phyloP scores from a whole-genome alignment of 371 early-diverging fungal genomes.

The Catenaria anguillulae region DNA sequence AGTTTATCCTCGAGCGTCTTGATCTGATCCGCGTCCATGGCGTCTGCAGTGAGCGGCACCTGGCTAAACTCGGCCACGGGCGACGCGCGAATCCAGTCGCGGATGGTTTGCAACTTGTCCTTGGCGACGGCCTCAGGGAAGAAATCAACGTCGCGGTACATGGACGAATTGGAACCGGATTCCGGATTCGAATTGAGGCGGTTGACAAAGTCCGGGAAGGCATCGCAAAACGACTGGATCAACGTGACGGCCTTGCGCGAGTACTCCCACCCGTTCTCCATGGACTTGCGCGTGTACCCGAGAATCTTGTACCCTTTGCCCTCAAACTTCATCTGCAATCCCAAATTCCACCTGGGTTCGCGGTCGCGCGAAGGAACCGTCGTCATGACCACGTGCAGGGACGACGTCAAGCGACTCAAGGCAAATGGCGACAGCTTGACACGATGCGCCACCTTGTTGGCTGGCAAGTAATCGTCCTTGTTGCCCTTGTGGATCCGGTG shows the following conservation, averaged over 20 bases:
- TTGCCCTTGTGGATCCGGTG: no score
- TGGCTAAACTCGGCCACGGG: constrained; percentile 45
- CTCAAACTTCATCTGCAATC: constrained; percentile 81
- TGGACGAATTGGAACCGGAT: constrained; percentile 15
- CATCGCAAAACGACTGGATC: constrained; percentile 48
- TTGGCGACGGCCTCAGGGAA: constrained; percentile 28
- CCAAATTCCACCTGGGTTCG: constrained; percentile 52
- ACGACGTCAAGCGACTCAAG: constrained; percentile 69
- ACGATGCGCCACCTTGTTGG: no score
- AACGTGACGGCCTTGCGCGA: constrained; percentile 56
- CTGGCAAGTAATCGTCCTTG: no score
- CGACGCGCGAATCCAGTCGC: constrained; percentile 45
- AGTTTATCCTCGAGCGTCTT: constrained; percentile 36
- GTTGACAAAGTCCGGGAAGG: constrained; percentile 44
- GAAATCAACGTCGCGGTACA: constrained; percentile 39
- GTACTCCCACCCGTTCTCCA: constrained; percentile 66
- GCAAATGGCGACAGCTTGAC: constrained; percentile 33
- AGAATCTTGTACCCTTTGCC: constrained; percentile 63
- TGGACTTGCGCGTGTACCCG: constrained; percentile 62
- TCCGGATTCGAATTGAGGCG: constrained; percentile 35
- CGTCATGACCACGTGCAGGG: constrained; percentile 46
- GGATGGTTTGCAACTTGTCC: constrained; percentile 32
- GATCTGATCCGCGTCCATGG: constrained; percentile 25
- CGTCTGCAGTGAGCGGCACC: constrained; percentile 49
- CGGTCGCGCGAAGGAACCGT: constrained; percentile 13